Evolutionary conservation across 441 rosid genomes (phyloP), one percentile per base, ranked within the genome.

Genomic region (Gossypium laxum): DNA sequence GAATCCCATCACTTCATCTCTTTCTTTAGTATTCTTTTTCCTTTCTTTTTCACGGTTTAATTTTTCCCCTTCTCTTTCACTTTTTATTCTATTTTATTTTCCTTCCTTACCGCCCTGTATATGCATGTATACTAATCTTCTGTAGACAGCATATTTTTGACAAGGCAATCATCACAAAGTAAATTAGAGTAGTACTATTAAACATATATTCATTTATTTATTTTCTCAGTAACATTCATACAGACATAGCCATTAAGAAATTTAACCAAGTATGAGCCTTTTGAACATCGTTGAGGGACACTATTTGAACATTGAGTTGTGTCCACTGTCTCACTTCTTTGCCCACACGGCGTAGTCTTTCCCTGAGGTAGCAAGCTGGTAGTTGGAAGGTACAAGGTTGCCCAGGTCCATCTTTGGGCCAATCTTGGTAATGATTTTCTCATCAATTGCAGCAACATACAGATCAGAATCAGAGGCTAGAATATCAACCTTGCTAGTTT

Each of bases 401-500:
- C 92, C 86, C 1, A 88, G 76, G 52, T 88, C 83, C 76, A 56
- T 59, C 80, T 62, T 86, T 17, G 88, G 81, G 54, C 92, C 89
- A 28, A 84, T 86, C 79, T 85, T 88, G 81, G 82, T 75, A 1
- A 85, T 77, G 17, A 88, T 55, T 61, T 82, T 84, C 15, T 69
- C 85, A 47, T 81, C 82, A 55, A 88, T 80, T 21, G 72, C 69
- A 2, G 92, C 89, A 22, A 88, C 81, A 1, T 88, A 86, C 10
- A 85, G 79, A 60, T 85, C 85, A 11, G 80, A 21, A 60, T 83
- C 86, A 28, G 88, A 56, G 0, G 86, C 89, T 56, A 84, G 34
- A 66, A 88, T 84, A 21, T 77, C 59, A n/a, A 81, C 82, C 0
- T 17, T 74, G 83, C 87, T 86, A 18, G 50, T 57, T 4, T 62